These are phyloP conservation scores for Santalum album DNA, from an alignment of 164 flowering plant species.

Conservation along the genomic window DNA sequence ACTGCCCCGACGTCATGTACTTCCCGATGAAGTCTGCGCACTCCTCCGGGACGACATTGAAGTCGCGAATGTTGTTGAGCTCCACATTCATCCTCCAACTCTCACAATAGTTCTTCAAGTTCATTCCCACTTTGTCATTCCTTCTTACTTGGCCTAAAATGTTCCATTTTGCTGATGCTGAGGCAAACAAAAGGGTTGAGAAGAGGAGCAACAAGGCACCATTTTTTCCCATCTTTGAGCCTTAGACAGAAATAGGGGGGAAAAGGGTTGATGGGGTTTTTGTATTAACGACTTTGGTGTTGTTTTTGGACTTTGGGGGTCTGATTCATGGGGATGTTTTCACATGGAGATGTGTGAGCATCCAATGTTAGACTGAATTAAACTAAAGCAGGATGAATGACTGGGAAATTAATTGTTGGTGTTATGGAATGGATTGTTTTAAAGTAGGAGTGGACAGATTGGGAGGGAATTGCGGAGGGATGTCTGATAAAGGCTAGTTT, in stretches of 20 bases:
- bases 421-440: too few species aligned
- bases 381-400: too few species aligned
- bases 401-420: too few species aligned
- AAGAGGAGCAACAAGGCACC: constrained; percentile 12
- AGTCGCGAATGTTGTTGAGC: constrained; percentile 57
- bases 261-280: too few species aligned
- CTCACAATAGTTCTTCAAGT: constrained; percentile 68
- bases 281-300: too few species aligned
- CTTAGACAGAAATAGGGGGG: background rate
- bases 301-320: too few species aligned
- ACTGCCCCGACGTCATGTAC: constrained; percentile 70
- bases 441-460: too few species aligned
- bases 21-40: constrained; percentile 49
- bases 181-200: constrained; percentile 13
- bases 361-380: too few species aligned
- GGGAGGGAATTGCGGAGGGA: too few species aligned
- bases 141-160: constrained; percentile 26
- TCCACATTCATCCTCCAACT: constrained; percentile 79
- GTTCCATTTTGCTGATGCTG: constrained; percentile 46
- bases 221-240: constrained; percentile 20
- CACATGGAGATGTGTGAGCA: too few species aligned
- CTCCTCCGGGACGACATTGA: constrained; percentile 63
- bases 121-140: constrained; percentile 13
- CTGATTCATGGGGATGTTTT: too few species aligned
- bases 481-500: too few species aligned